phyloP scores from a whole-genome alignment of 2,329 filamentous ascomycete species.

The Zasmidium citrigriseum region DNA sequence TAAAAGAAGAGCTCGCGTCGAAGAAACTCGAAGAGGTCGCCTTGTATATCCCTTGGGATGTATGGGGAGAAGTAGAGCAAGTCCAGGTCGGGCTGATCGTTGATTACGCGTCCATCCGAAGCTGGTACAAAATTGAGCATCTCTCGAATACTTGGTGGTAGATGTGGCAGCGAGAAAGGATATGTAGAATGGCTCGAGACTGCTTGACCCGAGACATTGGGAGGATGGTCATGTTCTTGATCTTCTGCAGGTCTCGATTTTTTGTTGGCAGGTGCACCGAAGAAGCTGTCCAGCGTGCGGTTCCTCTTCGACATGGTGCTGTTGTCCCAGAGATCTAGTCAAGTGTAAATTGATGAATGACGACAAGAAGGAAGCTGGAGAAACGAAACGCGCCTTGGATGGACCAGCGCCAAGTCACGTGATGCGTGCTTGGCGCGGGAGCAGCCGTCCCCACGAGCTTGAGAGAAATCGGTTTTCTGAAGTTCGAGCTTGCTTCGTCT shows the following conservation, averaged over 20 bases:
- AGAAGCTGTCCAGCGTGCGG: constrained; percentile 70
- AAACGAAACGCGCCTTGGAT: too few species aligned
- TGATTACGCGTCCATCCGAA: constrained; percentile 57
- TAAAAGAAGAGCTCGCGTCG: constrained; percentile 70
- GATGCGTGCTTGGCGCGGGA: too few species aligned
- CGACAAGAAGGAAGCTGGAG: too few species aligned
- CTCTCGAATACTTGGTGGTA: constrained; percentile 47
- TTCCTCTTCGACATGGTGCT: constrained; percentile 51
- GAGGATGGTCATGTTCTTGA: neutral
- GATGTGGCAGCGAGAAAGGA: constrained; percentile 53
- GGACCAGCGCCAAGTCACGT: too few species aligned
- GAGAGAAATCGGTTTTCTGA: too few species aligned
- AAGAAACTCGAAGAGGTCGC: constrained; percentile 69
- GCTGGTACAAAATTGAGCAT: constrained; percentile 45
- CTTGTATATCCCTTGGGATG: constrained; percentile 58
- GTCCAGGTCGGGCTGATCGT: constrained; percentile 70
- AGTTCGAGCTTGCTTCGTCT: too few species aligned
- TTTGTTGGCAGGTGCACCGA: constrained; percentile 53
- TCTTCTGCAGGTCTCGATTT: constrained; percentile 36
- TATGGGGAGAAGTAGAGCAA: constrained; percentile 76
- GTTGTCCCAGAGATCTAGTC: too few species aligned
- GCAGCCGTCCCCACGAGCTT: too few species aligned
- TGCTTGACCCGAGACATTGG: constrained; percentile 15
- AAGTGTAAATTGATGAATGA: too few species aligned
- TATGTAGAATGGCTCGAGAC: constrained; percentile 52